Percentiles rank a stretch among this genome's conserved stretches.
Evolutionary conservation across 2,329 filamentous ascomycete species (phyloP).

Genomic region (Paraconiothyrium brasiliense): DNA sequence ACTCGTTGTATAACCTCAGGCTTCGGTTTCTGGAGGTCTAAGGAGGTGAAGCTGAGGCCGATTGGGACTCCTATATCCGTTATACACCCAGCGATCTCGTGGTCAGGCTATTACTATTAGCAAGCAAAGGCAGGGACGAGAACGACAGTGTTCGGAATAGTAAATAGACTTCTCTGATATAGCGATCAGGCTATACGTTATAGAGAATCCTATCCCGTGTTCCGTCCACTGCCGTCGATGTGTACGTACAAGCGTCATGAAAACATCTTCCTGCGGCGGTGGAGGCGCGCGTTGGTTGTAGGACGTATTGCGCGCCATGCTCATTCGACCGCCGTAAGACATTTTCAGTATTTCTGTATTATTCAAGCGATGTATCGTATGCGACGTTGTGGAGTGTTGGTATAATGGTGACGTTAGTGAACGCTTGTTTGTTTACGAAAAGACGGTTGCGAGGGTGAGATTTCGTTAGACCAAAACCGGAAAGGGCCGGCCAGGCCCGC

Average conservation of each 20-base stretch:
- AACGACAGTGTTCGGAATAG: neutral
- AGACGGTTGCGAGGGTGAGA: conserved; percentile 19
- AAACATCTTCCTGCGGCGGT: conserved; percentile 58
- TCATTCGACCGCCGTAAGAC: conserved; percentile 62
- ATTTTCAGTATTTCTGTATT: conserved; percentile 37
- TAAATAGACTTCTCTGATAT: neutral
- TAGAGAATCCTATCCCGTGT: neutral
- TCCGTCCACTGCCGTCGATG: neutral
- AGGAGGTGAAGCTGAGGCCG: conserved; percentile 84
- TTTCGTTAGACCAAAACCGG: conserved; percentile 3
- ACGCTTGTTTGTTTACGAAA: conserved; percentile 23
- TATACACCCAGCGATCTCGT: conserved; percentile 95
- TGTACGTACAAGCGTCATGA: conserved; percentile 59
- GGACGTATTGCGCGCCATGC: conserved; percentile 56
- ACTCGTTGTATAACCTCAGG: conserved; percentile 95
- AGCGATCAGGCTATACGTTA: neutral
- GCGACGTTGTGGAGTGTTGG: conserved; percentile 24
- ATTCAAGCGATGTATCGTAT: conserved; percentile 13
- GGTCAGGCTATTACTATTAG: conserved; percentile 62
- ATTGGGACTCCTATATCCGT: conserved; percentile 95
- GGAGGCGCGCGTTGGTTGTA: conserved; percentile 52
- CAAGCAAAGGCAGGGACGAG: conserved; percentile 1
- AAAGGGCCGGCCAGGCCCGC: neutral
- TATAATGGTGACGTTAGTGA: conserved; percentile 13
- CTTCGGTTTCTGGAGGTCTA: conserved; percentile 93